Conservation (phyloP, 1,284 basidiomycete species). For the Apiotrichum veenhuisii region DNA sequence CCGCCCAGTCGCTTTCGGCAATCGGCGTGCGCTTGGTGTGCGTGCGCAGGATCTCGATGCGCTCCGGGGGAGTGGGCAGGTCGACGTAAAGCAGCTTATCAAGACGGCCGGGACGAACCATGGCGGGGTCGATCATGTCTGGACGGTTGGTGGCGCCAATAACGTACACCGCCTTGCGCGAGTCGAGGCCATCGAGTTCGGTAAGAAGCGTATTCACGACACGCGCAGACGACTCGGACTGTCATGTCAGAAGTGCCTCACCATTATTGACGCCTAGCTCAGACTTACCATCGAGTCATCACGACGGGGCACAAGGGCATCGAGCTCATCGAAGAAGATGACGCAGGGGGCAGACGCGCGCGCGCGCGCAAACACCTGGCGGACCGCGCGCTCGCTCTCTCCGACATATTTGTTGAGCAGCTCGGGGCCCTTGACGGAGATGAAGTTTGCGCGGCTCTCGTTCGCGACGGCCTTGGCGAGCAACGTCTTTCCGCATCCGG, state of each 20-base stretch:
- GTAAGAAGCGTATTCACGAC: constrained; percentile 97
- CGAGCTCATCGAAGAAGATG: constrained; percentile 99
- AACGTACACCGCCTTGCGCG: constrained; percentile 86
- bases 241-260: constrained; percentile 1
- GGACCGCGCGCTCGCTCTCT: constrained; percentile 90
- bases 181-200: constrained; percentile 90
- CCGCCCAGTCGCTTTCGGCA: constrained; percentile 46
- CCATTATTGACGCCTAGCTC: not conserved
- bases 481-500: constrained; percentile 94
- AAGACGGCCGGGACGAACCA: constrained; percentile 92
- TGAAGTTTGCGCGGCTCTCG: constrained; percentile 90
- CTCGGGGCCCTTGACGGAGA: constrained; percentile 95
- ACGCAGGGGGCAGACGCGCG: constrained; percentile 95
- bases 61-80: constrained; percentile 70
- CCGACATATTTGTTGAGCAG: constrained; percentile 95
- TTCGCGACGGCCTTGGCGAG: constrained; percentile 96
- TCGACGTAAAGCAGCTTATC: constrained; percentile 98
- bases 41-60: constrained; percentile 80
- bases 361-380: constrained; percentile 96
- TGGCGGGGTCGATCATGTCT: constrained; percentile 98
- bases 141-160: constrained; percentile 98
- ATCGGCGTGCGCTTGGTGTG: constrained; percentile 69
- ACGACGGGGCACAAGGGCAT: constrained; percentile 88
- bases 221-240: constrained; percentile 94
- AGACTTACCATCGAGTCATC: constrained; percentile 77